Evolutionary conservation across 2,329 filamentous ascomycete genomes (phyloP).

Genomic region (Fusarium paranaense): DNA sequence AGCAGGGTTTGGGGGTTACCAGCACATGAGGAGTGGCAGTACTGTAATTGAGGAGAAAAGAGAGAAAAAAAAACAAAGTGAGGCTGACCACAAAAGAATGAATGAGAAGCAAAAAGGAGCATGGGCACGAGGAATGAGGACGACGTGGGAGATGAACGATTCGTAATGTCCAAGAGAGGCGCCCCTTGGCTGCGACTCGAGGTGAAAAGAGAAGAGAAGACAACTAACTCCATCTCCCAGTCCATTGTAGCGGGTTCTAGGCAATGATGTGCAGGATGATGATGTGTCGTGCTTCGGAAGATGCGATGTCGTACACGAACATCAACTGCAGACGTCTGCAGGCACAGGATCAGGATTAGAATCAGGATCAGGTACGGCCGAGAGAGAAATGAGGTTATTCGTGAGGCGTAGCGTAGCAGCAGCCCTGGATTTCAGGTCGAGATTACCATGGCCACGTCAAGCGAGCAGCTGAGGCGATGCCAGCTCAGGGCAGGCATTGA

Average conservation of each 20-base stretch:
- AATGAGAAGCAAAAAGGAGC: conserved; percentile 16
- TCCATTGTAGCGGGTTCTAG: conserved; percentile 20
- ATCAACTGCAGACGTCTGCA: conserved; percentile 27
- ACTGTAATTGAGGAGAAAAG: conserved; percentile 30
- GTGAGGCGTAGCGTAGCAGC: conserved; percentile 13
- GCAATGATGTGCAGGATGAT: conserved; percentile 41
- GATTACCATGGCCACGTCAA: conserved; percentile 32
- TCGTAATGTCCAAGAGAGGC: background rate
- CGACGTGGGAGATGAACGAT: background rate
- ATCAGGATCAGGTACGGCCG: conserved; percentile 8
- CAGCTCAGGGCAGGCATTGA: conserved; percentile 2
- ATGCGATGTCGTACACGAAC: conserved; percentile 36
- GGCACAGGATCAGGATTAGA: conserved; percentile 23
- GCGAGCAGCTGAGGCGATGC: conserved; percentile 24
- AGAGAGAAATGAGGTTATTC: conserved; percentile 12
- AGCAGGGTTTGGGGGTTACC: conserved; percentile 7
- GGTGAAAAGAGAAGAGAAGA: conserved; percentile 32
- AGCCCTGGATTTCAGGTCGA: conserved; percentile 15
- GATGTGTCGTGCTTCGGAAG: conserved; percentile 36
- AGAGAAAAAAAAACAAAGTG: conserved; percentile 38
- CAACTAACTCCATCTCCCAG: conserved; percentile 21
- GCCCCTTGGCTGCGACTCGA: background rate
- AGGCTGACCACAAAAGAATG: conserved; percentile 33
- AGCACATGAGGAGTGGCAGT: conserved; percentile 1
- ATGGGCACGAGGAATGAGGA: conserved; percentile 15